Percentiles rank a stretch among this genome's conserved stretches.
Evolutionary conservation across 2,329 filamentous ascomycete genomes (phyloP).

Genomic region (Colletotrichum cereale): DNA sequence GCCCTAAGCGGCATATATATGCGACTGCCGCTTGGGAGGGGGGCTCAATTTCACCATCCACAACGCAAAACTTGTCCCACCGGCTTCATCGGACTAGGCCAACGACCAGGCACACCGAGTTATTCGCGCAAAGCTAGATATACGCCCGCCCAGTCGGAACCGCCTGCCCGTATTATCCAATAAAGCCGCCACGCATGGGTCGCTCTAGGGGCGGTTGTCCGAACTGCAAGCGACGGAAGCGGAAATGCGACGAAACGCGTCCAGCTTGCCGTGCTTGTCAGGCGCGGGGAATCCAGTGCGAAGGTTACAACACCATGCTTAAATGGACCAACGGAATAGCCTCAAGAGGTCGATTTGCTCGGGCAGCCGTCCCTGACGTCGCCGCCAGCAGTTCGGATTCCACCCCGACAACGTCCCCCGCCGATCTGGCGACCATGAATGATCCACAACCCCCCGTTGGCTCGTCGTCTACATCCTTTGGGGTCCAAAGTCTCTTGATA

Average conservation of each 20-base stretch:
- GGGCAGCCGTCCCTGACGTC: slow-evolving; percentile 25
- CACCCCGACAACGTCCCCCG: not conserved
- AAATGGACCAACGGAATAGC: slow-evolving; percentile 41
- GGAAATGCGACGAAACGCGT: slow-evolving; percentile 42
- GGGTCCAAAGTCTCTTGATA: not conserved
- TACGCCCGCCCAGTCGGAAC: not conserved
- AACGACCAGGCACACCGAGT: not conserved
- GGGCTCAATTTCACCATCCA: not conserved
- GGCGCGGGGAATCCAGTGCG: slow-evolving; percentile 35
- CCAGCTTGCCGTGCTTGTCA: slow-evolving; percentile 39
- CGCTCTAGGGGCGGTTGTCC: slow-evolving; percentile 40
- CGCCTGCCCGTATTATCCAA: too few relatives aligned
- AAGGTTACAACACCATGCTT: slow-evolving; percentile 38
- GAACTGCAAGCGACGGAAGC: slow-evolving; percentile 40
- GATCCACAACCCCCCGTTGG: not conserved
- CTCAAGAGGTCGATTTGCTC: slow-evolving; percentile 37
- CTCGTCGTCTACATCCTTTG: slow-evolving; percentile 4
- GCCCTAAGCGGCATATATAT: slow-evolving; percentile 36
- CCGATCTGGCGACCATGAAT: not conserved
- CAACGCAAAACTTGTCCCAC: not conserved
- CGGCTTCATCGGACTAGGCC: not conserved
- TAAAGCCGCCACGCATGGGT: slow-evolving; percentile 19
- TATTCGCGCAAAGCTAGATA: not conserved
- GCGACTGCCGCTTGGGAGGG: slow-evolving; percentile 10
- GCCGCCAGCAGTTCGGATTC: not conserved